Evolutionary conservation across 164 flowering plant genomes (phyloP).

Genomic region (Kalanchoe fedtschenkoi): DNA sequence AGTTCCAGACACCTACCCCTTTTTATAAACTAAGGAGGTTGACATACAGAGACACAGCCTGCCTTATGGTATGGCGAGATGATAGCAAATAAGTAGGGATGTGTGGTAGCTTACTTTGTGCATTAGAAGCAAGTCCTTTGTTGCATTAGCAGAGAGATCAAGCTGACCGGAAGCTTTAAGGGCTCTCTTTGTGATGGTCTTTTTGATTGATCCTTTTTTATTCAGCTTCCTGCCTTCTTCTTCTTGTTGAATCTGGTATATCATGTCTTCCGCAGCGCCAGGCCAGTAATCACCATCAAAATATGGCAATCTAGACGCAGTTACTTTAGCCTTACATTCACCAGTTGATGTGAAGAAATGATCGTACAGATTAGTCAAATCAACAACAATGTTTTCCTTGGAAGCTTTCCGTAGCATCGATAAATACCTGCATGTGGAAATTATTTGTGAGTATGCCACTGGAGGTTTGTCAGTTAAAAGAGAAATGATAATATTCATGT

Average conservation of each 20-base stretch:
- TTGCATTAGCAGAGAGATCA: constrained; percentile 14
- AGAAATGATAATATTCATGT: background rate
- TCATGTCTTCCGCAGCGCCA: constrained; percentile 31
- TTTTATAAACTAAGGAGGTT: background rate
- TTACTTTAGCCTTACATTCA: constrained; percentile 31
- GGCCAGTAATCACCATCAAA: constrained; percentile 70
- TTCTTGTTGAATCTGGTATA: constrained; percentile 26
- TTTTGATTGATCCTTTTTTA: constrained; percentile 15
- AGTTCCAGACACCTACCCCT: background rate
- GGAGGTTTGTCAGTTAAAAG: background rate
- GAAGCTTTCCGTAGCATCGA: constrained; percentile 47
- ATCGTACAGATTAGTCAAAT: constrained; percentile 40
- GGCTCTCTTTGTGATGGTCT: constrained; percentile 18
- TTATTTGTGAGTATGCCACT: background rate
- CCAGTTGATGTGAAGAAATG: constrained; percentile 33
- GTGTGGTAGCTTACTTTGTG: constrained; percentile 22
- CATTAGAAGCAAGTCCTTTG: constrained; percentile 37
- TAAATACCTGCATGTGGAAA: constrained; percentile 35
- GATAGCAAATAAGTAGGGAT: background rate
- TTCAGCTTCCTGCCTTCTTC: constrained; percentile 12
- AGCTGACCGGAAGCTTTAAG: constrained; percentile 29
- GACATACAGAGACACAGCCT: too few species aligned
- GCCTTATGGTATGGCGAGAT: too few species aligned
- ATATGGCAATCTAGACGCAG: constrained; percentile 59
- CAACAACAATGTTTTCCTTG: constrained; percentile 35